A percentile compares a stretch with the other conserved stretches of the same genome.
Evolutionary conservation across 2,329 filamentous ascomycete species (phyloP).

Genomic region (Microcyclospora pomicola): DNA sequence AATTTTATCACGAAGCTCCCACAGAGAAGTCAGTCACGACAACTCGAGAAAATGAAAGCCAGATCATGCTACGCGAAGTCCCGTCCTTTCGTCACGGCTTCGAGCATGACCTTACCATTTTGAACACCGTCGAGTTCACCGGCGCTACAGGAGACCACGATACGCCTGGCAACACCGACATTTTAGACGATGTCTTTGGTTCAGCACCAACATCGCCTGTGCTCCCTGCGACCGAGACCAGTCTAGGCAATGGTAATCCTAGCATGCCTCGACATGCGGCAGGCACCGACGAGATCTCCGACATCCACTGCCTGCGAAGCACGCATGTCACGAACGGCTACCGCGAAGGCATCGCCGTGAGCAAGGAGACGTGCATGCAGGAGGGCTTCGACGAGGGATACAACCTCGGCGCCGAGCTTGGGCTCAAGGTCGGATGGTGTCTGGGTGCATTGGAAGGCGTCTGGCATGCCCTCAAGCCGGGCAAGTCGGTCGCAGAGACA

Average conservation of each 20-base stretch:
- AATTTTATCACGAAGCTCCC: no score
- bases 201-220: constrained; percentile 28
- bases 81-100: constrained; percentile 8
- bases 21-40: no score
- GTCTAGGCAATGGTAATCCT: background rate
- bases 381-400: constrained; percentile 87
- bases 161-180: constrained; percentile 6
- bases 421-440: constrained; percentile 57
- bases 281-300: constrained; percentile 38
- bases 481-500: constrained; percentile 5
- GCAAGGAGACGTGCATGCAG: constrained; percentile 67
- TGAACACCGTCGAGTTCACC: constrained; percentile 6
- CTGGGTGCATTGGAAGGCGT: constrained; percentile 68
- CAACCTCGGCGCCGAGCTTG: constrained; percentile 66
- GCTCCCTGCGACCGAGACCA: constrained; percentile 1
- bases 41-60: no score
- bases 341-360: constrained; percentile 66
- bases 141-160: constrained; percentile 3
- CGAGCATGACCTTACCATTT: constrained; percentile 8
- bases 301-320: constrained; percentile 59
- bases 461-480: constrained; percentile 1
- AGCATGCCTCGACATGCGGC: background rate
- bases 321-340: constrained; percentile 79
- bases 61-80: constrained; percentile 19
- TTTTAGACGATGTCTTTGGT: constrained; percentile 35